A percentile compares a stretch with the other conserved stretches of the same genome.
Conservation (phyloP, 306 rosid genomes). For the Medicago truncatula region DNA sequence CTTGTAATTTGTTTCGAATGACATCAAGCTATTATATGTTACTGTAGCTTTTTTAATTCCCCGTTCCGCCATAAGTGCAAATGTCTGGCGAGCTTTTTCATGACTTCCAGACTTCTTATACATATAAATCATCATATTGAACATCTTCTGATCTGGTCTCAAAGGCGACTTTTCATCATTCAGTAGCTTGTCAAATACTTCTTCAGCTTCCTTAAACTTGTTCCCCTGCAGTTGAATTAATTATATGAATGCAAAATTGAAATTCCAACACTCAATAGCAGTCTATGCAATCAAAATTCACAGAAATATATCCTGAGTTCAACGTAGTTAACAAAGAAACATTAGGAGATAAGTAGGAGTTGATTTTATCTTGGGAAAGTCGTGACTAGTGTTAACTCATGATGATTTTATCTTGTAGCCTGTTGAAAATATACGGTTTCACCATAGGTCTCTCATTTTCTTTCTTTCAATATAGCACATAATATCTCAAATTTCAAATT, state of each 20-base stretch:
- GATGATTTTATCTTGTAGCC: background rate
- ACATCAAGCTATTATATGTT: conserved; percentile 93
- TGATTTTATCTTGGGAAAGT: background rate
- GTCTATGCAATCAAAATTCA: conserved; percentile 14
- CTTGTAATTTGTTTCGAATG: conserved; percentile 87
- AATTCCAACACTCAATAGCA: conserved; percentile 31
- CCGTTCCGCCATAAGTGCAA: conserved; percentile 75
- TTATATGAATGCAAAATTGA: conserved; percentile 39
- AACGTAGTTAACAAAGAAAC: conserved; percentile 22
- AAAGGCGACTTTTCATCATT: conserved; percentile 66
- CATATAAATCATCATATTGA: conserved; percentile 97
- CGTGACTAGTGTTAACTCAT: conserved; percentile 8
- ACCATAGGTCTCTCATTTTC: no score
- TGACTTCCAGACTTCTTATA: conserved; percentile 84
- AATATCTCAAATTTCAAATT: conserved; percentile 8
- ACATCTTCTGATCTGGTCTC: conserved; percentile 93
- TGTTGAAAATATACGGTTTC: no score
- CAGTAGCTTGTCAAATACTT: conserved; percentile 69
- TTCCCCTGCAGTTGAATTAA: conserved; percentile 61
- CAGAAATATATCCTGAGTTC: background rate
- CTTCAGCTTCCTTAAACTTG: conserved; percentile 89
- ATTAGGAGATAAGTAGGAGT: background rate
- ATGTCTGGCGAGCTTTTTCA: conserved; percentile 84
- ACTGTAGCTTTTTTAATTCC: conserved; percentile 78
- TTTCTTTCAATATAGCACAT: no score